These are phyloP conservation scores for Backusella parvicylindrica DNA, from an alignment of 192 early-diverging fungal genomes.

Conservation along the genomic window DNA sequence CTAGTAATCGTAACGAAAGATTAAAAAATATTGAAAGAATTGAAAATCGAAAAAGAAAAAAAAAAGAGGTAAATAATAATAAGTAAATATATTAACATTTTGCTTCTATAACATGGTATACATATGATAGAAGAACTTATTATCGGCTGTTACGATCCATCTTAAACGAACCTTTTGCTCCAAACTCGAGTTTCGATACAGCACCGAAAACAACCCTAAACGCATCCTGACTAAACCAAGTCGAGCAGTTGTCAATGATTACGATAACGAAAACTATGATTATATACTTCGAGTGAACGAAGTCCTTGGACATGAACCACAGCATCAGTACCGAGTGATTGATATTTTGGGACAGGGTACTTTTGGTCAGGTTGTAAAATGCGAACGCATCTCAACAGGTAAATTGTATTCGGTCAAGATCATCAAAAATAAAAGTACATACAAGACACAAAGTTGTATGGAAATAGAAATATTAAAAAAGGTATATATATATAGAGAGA, in stretches of 20 bases:
- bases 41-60: not conserved
- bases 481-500: constrained; percentile 34
- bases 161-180: not conserved
- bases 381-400: constrained; percentile 86
- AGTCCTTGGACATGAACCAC: constrained; percentile 81
- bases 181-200: constrained; percentile 59
- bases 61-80: not conserved
- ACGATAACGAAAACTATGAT: constrained; percentile 94
- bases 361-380: constrained; percentile 98
- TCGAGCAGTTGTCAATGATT: constrained; percentile 85
- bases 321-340: constrained; percentile 86
- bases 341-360: constrained; percentile 96
- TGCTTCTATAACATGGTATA: too few species aligned
- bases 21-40: not conserved
- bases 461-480: constrained; percentile 94
- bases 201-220: constrained; percentile 75
- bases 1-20: not conserved
- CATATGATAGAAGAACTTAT: not conserved
- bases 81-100: too few species aligned
- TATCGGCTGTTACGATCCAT: not conserved
- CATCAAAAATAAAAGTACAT: constrained; percentile 97
- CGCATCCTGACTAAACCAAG: constrained; percentile 95
- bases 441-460: constrained; percentile 93
- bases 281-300: constrained; percentile 98
- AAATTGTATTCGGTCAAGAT: constrained; percentile 92